Percentiles rank a stretch among this genome's conserved stretches.
These are phyloP conservation scores for Fusarium redolens DNA, from an alignment of 2,329 filamentous ascomycete genomes.

Conservation along the genomic window DNA sequence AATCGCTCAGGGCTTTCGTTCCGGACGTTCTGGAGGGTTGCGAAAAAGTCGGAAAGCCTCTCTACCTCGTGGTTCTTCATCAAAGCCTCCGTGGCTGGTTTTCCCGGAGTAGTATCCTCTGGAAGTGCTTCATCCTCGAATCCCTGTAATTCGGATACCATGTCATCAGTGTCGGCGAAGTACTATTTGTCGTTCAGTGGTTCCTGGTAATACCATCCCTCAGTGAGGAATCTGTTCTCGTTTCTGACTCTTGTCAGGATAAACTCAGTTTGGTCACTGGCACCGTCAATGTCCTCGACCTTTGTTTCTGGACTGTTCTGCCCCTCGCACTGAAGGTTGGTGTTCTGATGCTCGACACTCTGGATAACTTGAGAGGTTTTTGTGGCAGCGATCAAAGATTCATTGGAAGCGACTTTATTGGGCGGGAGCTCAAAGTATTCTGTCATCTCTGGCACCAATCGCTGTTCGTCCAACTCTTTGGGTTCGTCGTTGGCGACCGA, in stretches of 20 bases:
- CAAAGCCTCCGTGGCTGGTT: neutral
- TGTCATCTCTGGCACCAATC: neutral
- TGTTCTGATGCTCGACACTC: neutral
- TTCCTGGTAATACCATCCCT: neutral
- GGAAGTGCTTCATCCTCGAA: neutral
- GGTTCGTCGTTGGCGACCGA: neutral
- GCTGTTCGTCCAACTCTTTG: neutral
- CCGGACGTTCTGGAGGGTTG: neutral
- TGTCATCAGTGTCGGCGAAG: neutral
- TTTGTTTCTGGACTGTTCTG: neutral
- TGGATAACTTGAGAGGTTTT: neutral
- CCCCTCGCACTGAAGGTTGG: neutral
- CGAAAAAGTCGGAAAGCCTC: neutral
- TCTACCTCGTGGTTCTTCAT: neutral
- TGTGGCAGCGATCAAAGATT: neutral
- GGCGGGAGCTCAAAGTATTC: neutral
- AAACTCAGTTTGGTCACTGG: neutral
- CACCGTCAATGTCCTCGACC: neutral
- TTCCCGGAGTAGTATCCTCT: neutral
- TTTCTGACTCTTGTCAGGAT: neutral
- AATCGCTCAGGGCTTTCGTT: neutral
- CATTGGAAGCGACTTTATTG: neutral
- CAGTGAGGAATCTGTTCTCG: neutral
- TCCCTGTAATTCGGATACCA: neutral
- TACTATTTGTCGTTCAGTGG: neutral